These are phyloP conservation scores for Acanthamoeba culbertsoni DNA, from an alignment of 208 protist species.

Conservation along the genomic window DNA sequence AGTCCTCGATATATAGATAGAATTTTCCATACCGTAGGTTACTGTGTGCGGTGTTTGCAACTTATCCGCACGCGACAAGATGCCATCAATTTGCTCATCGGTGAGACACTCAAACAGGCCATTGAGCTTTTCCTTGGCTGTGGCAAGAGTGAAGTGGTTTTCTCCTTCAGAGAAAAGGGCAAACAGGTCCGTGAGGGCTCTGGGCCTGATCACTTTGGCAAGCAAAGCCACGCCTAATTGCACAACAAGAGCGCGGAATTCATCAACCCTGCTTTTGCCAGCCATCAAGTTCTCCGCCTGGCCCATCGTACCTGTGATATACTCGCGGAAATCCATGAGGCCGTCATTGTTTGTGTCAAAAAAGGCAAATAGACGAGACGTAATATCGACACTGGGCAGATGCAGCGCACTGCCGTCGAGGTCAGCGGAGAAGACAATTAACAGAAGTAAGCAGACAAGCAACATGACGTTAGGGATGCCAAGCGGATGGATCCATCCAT, in stretches of 20 bases:
- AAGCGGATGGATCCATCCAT: too few species aligned
- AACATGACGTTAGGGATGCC: too few species aligned
- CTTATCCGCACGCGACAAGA: not conserved
- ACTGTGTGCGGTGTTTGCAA: not conserved
- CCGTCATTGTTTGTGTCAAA: not conserved
- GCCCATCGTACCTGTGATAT: not conserved
- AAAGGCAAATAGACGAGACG: not conserved
- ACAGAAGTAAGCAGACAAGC: too few species aligned
- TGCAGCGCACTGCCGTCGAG: not conserved
- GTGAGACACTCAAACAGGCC: not conserved
- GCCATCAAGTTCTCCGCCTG: not conserved
- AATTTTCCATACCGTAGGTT: not conserved
- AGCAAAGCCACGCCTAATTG: not conserved
- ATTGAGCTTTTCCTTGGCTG: not conserved
- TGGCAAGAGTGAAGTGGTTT: not conserved
- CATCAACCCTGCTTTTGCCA: too few species aligned
- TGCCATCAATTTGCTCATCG: not conserved
- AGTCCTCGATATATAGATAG: too few species aligned
- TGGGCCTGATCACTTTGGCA: not conserved
- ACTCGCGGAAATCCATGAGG: not conserved
- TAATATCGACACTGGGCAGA: not conserved
- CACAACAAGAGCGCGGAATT: too few species aligned
- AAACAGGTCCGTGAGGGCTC: not conserved
- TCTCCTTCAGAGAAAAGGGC: not conserved
- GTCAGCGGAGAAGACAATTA: not conserved